Percentiles rank a stretch among this genome's conserved stretches.
Conservation (phyloP, 495 filamentous ascomycete species). For the Echria macrotheca region DNA sequence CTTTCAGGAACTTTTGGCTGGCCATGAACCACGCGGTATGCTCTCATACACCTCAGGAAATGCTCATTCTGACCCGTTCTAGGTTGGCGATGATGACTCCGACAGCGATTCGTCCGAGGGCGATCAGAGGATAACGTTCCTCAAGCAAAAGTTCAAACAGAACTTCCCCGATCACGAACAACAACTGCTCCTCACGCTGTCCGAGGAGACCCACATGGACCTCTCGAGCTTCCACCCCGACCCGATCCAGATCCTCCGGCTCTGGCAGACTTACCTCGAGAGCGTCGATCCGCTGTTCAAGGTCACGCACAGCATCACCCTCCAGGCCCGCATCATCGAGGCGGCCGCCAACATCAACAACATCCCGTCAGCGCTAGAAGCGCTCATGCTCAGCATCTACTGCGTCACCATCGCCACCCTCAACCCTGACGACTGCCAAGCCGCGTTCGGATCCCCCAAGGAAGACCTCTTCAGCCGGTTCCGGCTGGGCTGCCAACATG, state of each 20-base stretch:
- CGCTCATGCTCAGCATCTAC: slow-evolving; percentile 57
- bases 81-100: slow-evolving; percentile 23
- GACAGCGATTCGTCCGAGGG: slow-evolving; percentile 29
- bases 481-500: slow-evolving; percentile 52
- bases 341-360: slow-evolving; percentile 27
- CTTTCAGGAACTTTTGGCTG: slow-evolving; percentile 36
- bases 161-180: too few relatives aligned
- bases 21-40: slow-evolving; percentile 45
- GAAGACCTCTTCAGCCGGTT: slow-evolving; percentile 39
- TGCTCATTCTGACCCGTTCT: slow-evolving; percentile 8
- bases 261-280: slow-evolving; percentile 52
- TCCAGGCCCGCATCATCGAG: slow-evolving; percentile 40
- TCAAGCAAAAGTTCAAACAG: too few relatives aligned
- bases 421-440: slow-evolving; percentile 33
- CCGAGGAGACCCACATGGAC: too few relatives aligned
- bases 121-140: too few relatives aligned
- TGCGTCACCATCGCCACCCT: slow-evolving; percentile 45
- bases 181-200: too few relatives aligned
- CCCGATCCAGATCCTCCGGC: slow-evolving; percentile 35
- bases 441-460: slow-evolving; percentile 38
- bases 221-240: slow-evolving; percentile 46
- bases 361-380: slow-evolving; percentile 29
- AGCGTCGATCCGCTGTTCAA: slow-evolving; percentile 52
- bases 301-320: slow-evolving; percentile 45
- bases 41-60: neutral